Evolutionary conservation across 345 rosid species (phyloP).

Genomic region (Clausena lansium): DNA sequence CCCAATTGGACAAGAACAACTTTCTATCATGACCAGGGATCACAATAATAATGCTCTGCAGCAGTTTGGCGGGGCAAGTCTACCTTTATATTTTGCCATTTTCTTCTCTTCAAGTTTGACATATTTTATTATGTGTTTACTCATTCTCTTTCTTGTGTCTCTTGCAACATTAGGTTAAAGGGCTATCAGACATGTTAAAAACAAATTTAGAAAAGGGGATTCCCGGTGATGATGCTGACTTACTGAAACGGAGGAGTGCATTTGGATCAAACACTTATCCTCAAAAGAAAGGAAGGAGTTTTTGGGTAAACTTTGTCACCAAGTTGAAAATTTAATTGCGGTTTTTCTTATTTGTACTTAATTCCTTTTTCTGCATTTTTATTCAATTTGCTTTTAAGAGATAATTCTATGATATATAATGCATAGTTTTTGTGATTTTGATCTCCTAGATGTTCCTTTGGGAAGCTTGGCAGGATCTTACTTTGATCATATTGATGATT

Average conservation of each 20-base stretch:
- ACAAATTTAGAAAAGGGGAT: constrained; percentile 79
- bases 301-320: constrained; percentile 51
- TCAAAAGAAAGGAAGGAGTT: constrained; percentile 81
- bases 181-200: constrained; percentile 58
- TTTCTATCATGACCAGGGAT: constrained; percentile 74
- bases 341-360: neutral
- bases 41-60: constrained; percentile 52
- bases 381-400: no score
- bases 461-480: constrained; percentile 92
- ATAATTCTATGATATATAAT: neutral
- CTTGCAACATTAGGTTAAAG: constrained; percentile 54
- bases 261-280: constrained; percentile 98
- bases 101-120: constrained; percentile 5
- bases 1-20: constrained; percentile 67
- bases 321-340: neutral
- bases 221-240: constrained; percentile 66
- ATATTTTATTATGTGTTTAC: neutral
- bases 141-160: neutral
- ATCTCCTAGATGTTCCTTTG: constrained; percentile 69
- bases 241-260: constrained; percentile 51
- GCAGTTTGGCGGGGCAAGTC: constrained; percentile 80
- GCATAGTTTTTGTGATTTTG: neutral
- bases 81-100: constrained; percentile 3
- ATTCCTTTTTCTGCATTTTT: neutral
- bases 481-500: constrained; percentile 79